phyloP scores from a whole-genome alignment of 768 basidiomycete genomes.

The Pholiota molesta region DNA sequence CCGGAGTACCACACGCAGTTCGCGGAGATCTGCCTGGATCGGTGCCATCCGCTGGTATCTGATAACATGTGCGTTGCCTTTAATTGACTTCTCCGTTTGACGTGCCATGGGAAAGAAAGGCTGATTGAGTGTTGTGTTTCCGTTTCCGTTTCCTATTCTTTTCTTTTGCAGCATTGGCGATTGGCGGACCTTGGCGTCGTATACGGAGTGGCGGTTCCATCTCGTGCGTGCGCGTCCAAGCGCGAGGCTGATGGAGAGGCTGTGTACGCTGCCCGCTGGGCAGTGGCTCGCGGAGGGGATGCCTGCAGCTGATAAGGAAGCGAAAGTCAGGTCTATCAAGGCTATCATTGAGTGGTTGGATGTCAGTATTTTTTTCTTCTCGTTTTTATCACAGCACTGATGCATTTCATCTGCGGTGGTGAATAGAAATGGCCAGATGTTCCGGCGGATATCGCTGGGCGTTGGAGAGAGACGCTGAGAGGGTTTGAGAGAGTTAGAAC shows the following conservation, averaged over 20 bases:
- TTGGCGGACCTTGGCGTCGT: constrained; percentile 13
- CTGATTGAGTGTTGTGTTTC: background rate
- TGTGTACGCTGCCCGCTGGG: constrained; percentile 4
- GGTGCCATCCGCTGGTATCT: constrained; percentile 14
- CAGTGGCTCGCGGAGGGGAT: constrained; percentile 14
- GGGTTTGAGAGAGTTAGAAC: background rate
- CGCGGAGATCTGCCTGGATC: constrained; percentile 20
- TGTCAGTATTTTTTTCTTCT: background rate
- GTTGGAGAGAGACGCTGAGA: background rate
- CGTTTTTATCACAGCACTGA: too few species aligned
- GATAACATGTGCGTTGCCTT: constrained; percentile 10
- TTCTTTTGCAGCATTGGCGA: constrained; percentile 5
- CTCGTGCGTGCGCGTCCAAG: constrained; percentile 12
- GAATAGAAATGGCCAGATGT: background rate
- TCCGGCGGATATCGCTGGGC: background rate
- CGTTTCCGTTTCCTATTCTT: background rate
- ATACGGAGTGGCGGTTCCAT: constrained; percentile 19
- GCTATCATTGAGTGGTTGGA: background rate
- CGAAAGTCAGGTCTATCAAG: background rate
- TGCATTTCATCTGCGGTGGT: too few species aligned
- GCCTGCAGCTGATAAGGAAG: background rate
- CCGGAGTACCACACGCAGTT: constrained; percentile 18
- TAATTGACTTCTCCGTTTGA: background rate
- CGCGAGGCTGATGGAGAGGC: constrained; percentile 6
- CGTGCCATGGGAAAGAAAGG: background rate